Percentiles rank a stretch among this genome's conserved stretches.
Evolutionary conservation across 1,284 basidiomycete species (phyloP).

Genomic region (Gymnopus androsaceus): DNA sequence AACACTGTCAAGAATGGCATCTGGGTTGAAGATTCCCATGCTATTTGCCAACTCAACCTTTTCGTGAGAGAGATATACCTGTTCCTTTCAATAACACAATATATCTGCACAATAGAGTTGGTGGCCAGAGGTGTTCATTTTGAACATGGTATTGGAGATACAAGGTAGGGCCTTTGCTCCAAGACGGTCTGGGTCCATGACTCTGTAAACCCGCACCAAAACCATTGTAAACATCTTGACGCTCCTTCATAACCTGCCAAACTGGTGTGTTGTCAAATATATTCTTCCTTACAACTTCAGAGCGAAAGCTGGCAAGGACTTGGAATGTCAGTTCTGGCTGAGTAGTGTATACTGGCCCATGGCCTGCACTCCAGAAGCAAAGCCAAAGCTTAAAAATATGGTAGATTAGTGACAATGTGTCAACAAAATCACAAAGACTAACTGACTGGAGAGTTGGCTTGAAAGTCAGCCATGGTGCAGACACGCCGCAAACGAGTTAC

Average conservation of each 20-base stretch:
- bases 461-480: neutral
- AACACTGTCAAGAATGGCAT: too few species aligned
- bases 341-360: conserved; percentile 3
- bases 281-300: neutral
- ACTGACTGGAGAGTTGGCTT: neutral
- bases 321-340: neutral
- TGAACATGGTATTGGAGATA: neutral
- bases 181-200: neutral
- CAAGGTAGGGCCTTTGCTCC: neutral
- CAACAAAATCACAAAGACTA: neutral
- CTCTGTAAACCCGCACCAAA: conserved; percentile 4
- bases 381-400: neutral
- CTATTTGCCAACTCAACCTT: neutral
- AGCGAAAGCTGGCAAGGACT: neutral
- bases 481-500: neutral
- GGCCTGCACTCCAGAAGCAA: neutral
- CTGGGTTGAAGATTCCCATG: neutral
- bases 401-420: neutral
- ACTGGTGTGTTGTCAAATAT: conserved; percentile 1
- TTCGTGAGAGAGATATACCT: neutral
- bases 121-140: neutral
- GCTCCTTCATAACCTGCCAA: conserved; percentile 6
- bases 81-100: neutral
- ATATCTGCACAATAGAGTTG: neutral
- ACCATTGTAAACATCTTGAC: conserved; percentile 15